phyloP scores from a whole-genome alignment of 768 basidiomycete species.

The Leccinellum rugosiceps region DNA sequence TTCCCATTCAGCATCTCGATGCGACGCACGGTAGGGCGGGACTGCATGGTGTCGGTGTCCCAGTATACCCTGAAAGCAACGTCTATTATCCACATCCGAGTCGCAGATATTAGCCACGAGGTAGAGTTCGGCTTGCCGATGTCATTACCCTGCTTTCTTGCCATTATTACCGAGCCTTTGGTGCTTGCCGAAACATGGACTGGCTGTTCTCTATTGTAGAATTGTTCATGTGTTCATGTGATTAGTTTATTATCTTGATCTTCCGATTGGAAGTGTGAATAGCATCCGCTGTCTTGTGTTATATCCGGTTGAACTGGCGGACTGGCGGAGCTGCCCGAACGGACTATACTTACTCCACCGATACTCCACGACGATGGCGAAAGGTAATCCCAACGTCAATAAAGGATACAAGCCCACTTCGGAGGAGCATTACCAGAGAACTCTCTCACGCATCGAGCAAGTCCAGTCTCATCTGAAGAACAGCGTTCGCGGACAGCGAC shows the following conservation, averaged over 20 bases:
- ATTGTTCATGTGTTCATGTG: slow-evolving; percentile 4
- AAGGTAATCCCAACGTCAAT: slow-evolving; percentile 4
- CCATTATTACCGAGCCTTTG: slow-evolving; percentile 4
- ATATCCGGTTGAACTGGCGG: neutral
- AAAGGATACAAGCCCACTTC: slow-evolving; percentile 15
- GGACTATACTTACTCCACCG: neutral
- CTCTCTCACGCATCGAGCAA: slow-evolving; percentile 61
- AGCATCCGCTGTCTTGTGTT: neutral
- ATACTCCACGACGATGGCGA: slow-evolving; percentile 11
- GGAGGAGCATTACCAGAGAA: slow-evolving; percentile 58
- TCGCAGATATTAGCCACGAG: slow-evolving; percentile 5
- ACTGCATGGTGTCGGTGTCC: slow-evolving; percentile 11
- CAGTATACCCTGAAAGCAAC: slow-evolving; percentile 11
- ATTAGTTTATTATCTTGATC: slow-evolving; percentile 7
- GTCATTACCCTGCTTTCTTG: slow-evolving; percentile 6
- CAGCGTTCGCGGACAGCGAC: slow-evolving; percentile 49
- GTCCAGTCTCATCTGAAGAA: slow-evolving; percentile 65
- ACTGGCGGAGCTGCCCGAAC: neutral
- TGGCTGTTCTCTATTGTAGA: neutral
- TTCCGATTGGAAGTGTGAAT: neutral
- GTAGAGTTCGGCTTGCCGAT: slow-evolving; percentile 2
- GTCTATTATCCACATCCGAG: slow-evolving; percentile 8
- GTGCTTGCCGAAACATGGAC: slow-evolving; percentile 14
- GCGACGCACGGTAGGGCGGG: slow-evolving; percentile 4
- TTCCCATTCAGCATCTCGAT: slow-evolving; percentile 8